A percentile compares a stretch with the other conserved stretches of the same genome.
phyloP scores from a whole-genome alignment of 495 filamentous ascomycete species.

The Annulohypoxylon moriforme region DNA sequence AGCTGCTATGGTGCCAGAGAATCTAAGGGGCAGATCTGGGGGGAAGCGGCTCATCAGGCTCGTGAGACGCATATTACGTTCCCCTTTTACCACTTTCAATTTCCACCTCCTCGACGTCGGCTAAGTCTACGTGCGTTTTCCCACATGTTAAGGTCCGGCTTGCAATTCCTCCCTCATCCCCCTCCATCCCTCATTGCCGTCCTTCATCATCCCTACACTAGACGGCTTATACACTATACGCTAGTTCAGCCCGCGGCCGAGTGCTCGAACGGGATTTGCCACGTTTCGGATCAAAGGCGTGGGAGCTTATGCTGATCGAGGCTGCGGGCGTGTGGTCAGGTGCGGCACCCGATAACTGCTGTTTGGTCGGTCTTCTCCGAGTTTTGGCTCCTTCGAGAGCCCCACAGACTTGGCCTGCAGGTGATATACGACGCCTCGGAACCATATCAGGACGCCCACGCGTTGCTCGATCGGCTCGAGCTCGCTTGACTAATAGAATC shows the following conservation, averaged over 20 bases:
- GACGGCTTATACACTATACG: slow-evolving; percentile 25
- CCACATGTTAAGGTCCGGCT: slow-evolving; percentile 20
- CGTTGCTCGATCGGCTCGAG: neutral
- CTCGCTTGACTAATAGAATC: slow-evolving; percentile 41
- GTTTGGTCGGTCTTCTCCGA: slow-evolving; percentile 42
- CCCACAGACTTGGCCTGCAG: slow-evolving; percentile 40
- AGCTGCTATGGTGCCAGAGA: neutral
- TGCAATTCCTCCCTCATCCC: neutral
- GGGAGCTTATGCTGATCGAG: slow-evolving; percentile 34
- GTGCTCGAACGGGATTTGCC: slow-evolving; percentile 33
- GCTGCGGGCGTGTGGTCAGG: slow-evolving; percentile 33
- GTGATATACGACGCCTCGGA: slow-evolving; percentile 21
- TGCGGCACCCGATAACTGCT: slow-evolving; percentile 40
- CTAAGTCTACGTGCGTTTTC: neutral
- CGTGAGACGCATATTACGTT: neutral
- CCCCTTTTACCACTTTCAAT: neutral
- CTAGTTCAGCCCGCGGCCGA: slow-evolving; percentile 17
- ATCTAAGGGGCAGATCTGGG: neutral
- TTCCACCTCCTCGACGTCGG: neutral
- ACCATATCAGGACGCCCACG: slow-evolving; percentile 27
- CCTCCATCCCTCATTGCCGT: slow-evolving; percentile 2
- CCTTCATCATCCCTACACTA: slow-evolving; percentile 24
- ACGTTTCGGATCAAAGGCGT: slow-evolving; percentile 25
- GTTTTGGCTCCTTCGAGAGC: slow-evolving; percentile 31
- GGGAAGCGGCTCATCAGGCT: neutral